phyloP scores from a whole-genome alignment of 2,329 filamentous ascomycete species.

The Pestalotiopsis sp. region DNA sequence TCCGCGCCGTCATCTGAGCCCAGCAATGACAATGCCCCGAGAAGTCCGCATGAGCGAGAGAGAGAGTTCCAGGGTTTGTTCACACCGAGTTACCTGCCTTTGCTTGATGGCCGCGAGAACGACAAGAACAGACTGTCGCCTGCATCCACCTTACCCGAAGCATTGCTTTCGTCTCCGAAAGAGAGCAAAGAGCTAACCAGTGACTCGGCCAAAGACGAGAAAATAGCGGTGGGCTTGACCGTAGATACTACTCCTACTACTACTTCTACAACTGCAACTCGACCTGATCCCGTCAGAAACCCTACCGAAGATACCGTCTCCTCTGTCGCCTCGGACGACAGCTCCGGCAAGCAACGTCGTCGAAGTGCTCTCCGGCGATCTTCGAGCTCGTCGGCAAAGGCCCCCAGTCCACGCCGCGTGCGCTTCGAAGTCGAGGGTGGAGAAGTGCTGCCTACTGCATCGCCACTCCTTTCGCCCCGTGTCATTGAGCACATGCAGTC shows the following conservation, averaged over 20 bases:
- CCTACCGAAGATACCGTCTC: slow-evolving; percentile 51
- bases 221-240: slow-evolving; percentile 15
- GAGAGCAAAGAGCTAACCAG: slow-evolving; percentile 31
- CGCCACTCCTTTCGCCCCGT: slow-evolving; percentile 44
- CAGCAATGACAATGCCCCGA: slow-evolving; percentile 34
- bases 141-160: slow-evolving; percentile 16
- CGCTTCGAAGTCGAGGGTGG: slow-evolving; percentile 64
- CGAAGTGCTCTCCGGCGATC: slow-evolving; percentile 62
- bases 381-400: slow-evolving; percentile 52
- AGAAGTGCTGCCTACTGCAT: slow-evolving; percentile 63
- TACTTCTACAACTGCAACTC: slow-evolving; percentile 16
- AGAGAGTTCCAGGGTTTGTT: slow-evolving; percentile 65
- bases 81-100: slow-evolving; percentile 63
- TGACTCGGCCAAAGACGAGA: slow-evolving; percentile 21
- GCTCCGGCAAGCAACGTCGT: slow-evolving; percentile 47
- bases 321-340: slow-evolving; percentile 55
- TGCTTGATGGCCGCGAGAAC: slow-evolving; percentile 52
- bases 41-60: slow-evolving; percentile 57
- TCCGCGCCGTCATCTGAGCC: slow-evolving; percentile 24
- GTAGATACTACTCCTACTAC: background rate
- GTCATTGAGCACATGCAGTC: slow-evolving; percentile 32
- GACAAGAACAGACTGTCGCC: slow-evolving; percentile 26
- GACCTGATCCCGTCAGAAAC: slow-evolving; percentile 40
- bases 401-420: slow-evolving; percentile 60
- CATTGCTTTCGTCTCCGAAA: slow-evolving; percentile 17